Conservation (phyloP, 208 protist genomes). For the Acanthamoeba triangularis region DNA sequence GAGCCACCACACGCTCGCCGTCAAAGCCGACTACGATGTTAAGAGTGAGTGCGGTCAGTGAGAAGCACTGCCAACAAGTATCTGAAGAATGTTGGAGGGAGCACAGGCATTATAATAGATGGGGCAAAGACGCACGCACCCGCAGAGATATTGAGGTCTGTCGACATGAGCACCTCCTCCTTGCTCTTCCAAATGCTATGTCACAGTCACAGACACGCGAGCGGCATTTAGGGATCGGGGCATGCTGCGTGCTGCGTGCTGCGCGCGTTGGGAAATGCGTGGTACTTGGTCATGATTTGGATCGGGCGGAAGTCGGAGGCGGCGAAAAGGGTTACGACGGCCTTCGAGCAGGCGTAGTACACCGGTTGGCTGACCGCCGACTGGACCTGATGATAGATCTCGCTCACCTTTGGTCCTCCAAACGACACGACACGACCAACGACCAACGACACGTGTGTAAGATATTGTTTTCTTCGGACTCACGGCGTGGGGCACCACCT, state of each 20-base stretch:
- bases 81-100: too few species aligned
- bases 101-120: too few species aligned
- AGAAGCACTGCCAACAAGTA: too few species aligned
- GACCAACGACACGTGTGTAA: too few species aligned
- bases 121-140: too few species aligned
- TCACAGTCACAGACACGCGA: too few species aligned
- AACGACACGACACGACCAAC: not conserved
- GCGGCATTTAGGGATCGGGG: not conserved
- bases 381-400: not conserved
- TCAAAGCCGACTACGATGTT: not conserved
- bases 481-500: not conserved
- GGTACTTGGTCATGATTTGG: conserved; percentile 22
- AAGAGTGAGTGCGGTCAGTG: too few species aligned
- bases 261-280: not conserved
- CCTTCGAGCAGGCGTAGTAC: not conserved
- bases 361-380: not conserved
- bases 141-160: not conserved
- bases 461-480: too few species aligned
- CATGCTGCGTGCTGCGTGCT: too few species aligned
- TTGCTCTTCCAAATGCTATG: not conserved
- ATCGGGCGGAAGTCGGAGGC: not conserved
- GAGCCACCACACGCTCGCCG: not conserved
- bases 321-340: not conserved
- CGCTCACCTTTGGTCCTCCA: not conserved
- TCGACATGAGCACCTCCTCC: not conserved